A percentile compares a stretch with the other conserved stretches of the same genome.
Conservation (phyloP, 768 basidiomycete genomes). For the Amanita phalloides region DNA sequence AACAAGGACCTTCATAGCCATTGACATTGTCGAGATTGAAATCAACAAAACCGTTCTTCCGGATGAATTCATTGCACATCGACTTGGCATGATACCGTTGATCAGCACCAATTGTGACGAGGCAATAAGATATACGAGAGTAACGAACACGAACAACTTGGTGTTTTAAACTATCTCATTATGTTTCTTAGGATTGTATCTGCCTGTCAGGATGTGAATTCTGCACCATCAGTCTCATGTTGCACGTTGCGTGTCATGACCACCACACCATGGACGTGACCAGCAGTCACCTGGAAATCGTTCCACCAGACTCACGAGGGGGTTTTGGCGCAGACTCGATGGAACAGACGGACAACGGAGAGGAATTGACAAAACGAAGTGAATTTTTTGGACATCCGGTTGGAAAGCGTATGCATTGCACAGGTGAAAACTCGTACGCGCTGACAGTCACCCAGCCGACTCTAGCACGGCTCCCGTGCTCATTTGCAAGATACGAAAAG, state of each 20-base stretch:
- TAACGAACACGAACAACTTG: slow-evolving; percentile 12
- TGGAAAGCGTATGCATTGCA: slow-evolving; percentile 52
- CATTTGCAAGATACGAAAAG: slow-evolving; percentile 87
- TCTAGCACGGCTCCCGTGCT: slow-evolving; percentile 57
- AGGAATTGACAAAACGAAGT: slow-evolving; percentile 65
- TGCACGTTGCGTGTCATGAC: slow-evolving; percentile 71
- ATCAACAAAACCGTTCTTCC: slow-evolving; percentile 88
- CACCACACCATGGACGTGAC: slow-evolving; percentile 76
- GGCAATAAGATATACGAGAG: slow-evolving; percentile 71
- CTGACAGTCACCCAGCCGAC: slow-evolving; percentile 35
- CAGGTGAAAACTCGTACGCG: not conserved
- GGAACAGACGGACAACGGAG: slow-evolving; percentile 35
- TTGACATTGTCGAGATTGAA: slow-evolving; percentile 92
- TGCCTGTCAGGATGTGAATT: slow-evolving; percentile 77
- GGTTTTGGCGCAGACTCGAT: slow-evolving; percentile 19
- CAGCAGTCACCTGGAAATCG: slow-evolving; percentile 70
- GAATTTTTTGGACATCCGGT: slow-evolving; percentile 75
- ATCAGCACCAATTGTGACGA: slow-evolving; percentile 83
- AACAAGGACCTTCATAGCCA: slow-evolving; percentile 45
- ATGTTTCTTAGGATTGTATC: slow-evolving; percentile 67
- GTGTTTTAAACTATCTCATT: slow-evolving; percentile 13
- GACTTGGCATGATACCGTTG: slow-evolving; percentile 90
- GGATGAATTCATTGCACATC: slow-evolving; percentile 96
- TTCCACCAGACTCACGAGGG: slow-evolving; percentile 22
- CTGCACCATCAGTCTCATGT: slow-evolving; percentile 74